phyloP scores from a whole-genome alignment of 179 eudicot genomes.

The Beta corolliflora region DNA sequence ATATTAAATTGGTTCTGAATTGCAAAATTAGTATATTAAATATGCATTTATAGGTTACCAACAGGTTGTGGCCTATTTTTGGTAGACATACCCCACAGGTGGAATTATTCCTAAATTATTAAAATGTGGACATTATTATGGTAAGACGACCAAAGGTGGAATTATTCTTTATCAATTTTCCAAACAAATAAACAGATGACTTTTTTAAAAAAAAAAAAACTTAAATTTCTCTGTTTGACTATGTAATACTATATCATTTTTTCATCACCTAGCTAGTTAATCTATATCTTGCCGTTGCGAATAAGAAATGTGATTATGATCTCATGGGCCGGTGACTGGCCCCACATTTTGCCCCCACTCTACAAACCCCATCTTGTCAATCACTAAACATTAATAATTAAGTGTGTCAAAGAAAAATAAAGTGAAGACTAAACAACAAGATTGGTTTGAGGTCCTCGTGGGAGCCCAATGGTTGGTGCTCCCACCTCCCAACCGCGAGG shows the following conservation, averaged over 20 bases:
- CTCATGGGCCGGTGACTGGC: slow-evolving; percentile 74
- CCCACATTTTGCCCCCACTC: slow-evolving; percentile 38
- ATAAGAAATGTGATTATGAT: slow-evolving; percentile 55
- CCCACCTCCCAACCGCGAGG: too few species aligned
- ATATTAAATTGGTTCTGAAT: too few species aligned
- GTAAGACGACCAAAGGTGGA: too few species aligned
- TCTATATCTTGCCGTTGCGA: slow-evolving; percentile 42
- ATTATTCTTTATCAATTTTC: neutral
- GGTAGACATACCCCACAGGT: too few species aligned
- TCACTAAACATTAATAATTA: neutral
- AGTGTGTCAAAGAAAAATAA: neutral
- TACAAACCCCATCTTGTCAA: slow-evolving; percentile 19
- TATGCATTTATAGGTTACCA: too few species aligned
- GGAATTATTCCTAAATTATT: too few species aligned
- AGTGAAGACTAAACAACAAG: neutral
- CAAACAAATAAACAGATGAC: neutral
- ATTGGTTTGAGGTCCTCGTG: too few species aligned
- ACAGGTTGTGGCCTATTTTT: too few species aligned
- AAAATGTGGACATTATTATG: too few species aligned
- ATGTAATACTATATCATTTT: slow-evolving; percentile 8
- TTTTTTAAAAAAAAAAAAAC: neutral
- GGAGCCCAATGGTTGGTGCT: too few species aligned
- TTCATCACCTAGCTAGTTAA: slow-evolving; percentile 19
- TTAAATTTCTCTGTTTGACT: slow-evolving; percentile 10
- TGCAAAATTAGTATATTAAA: too few species aligned